These are phyloP conservation scores for Alternaria incomplexa DNA, from an alignment of 2,329 filamentous ascomycete species.

Conservation along the genomic window DNA sequence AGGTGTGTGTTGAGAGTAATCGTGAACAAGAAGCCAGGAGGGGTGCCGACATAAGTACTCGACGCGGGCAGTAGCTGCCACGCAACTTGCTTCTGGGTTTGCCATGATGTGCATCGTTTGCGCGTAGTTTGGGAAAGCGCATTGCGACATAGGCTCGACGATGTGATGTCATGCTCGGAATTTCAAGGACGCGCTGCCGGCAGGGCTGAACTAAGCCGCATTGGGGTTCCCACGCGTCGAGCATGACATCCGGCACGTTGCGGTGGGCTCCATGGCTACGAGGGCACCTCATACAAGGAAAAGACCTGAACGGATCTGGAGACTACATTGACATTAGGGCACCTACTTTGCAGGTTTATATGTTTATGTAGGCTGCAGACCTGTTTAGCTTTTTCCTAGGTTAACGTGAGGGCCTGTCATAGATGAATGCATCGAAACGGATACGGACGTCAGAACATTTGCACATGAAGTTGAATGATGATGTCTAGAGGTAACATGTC, in stretches of 20 bases:
- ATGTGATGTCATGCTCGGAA: conserved; percentile 19
- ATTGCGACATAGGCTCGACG: conserved; percentile 13
- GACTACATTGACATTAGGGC: not conserved
- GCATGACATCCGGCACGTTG: not conserved
- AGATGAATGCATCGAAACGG: not conserved
- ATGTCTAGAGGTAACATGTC: not conserved
- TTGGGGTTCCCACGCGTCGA: not conserved
- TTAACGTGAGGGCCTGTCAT: not conserved
- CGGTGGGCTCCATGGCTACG: not conserved
- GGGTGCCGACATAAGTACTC: conserved; percentile 3
- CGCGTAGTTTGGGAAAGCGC: conserved; percentile 14
- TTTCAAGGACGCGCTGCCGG: not conserved
- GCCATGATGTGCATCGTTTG: conserved; percentile 17
- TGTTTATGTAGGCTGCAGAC: not conserved
- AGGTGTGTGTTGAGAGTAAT: not conserved
- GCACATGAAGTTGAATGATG: not conserved
- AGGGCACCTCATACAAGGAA: not conserved
- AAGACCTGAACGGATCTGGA: not conserved
- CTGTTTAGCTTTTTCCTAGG: not conserved
- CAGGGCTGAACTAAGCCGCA: conserved; percentile 9
- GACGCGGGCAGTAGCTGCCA: not conserved
- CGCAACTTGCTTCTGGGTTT: conserved; percentile 9
- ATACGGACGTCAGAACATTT: not conserved
- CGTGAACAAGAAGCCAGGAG: not conserved
- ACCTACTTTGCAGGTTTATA: not conserved